These are phyloP conservation scores for Botrytis medusae DNA, from an alignment of 2,329 filamentous ascomycete genomes.

Conservation along the genomic window DNA sequence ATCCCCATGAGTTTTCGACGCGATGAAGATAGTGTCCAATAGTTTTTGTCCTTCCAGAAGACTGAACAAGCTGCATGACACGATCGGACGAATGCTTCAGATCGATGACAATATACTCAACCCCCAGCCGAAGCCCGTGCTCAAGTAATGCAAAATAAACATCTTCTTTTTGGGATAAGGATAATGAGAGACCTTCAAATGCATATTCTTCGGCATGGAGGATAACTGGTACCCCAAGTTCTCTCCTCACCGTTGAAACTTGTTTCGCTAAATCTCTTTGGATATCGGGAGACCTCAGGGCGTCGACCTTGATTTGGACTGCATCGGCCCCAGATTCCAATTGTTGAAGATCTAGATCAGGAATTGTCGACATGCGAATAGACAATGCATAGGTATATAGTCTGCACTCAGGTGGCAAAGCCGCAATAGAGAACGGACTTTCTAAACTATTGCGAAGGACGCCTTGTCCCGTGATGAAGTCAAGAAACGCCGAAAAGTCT, in stretches of 20 bases:
- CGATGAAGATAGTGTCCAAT: constrained; percentile 51
- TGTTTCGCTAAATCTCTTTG: constrained; percentile 53
- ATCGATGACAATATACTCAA: constrained; percentile 65
- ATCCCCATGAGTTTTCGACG: constrained; percentile 42
- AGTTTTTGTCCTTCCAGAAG: constrained; percentile 53
- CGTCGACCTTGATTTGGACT: constrained; percentile 60
- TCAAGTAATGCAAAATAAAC: constrained; percentile 58
- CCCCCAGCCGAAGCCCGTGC: constrained; percentile 63
- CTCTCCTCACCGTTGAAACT: constrained; percentile 57
- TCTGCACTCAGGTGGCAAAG: constrained; percentile 58
- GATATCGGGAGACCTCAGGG: constrained; percentile 50
- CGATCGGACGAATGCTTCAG: constrained; percentile 51
- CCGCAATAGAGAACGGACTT: constrained; percentile 60
- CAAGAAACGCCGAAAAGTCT: constrained; percentile 60
- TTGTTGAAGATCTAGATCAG: constrained; percentile 52
- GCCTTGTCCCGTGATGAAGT: constrained; percentile 55
- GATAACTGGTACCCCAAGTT: constrained; percentile 56
- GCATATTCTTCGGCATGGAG: constrained; percentile 54
- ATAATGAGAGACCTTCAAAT: constrained; percentile 32
- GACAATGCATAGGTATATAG: constrained; percentile 67
- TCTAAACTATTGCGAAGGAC: constrained; percentile 54
- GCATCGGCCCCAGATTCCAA: constrained; percentile 60
- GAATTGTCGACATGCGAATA: constrained; percentile 57
- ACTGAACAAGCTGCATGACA: constrained; percentile 47
- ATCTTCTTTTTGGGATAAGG: constrained; percentile 33